Evolutionary conservation across 139 green algal species (phyloP).

Genomic region (Chlamydomonas schloesseri): DNA sequence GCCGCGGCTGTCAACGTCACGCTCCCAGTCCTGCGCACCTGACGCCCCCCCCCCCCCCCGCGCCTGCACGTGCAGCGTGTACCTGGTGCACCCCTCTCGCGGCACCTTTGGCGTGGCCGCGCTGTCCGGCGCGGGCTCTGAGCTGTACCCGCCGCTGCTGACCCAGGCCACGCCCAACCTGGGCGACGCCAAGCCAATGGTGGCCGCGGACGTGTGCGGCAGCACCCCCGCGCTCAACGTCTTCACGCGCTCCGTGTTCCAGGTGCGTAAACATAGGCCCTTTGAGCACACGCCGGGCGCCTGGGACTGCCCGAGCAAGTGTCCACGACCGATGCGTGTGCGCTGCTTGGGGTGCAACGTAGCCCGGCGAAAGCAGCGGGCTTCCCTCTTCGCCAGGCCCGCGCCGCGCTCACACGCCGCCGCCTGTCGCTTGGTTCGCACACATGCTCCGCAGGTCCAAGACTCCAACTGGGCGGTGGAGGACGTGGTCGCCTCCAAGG

Average conservation of each 20-base stretch:
- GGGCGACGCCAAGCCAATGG: background rate
- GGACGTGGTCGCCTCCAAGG: constrained; percentile 6
- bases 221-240: constrained; percentile 11
- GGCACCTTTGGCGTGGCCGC: constrained; percentile 23
- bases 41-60: too few species aligned
- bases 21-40: too few species aligned
- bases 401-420: too few species aligned
- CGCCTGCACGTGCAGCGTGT: constrained; percentile 29
- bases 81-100: constrained; percentile 6
- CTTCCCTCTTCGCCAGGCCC: too few species aligned
- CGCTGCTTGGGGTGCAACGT: too few species aligned
- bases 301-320: too few species aligned
- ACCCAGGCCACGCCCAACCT: background rate
- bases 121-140: constrained; percentile 2
- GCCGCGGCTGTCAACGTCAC: too few species aligned
- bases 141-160: constrained; percentile 22
- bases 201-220: background rate
- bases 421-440: too few species aligned
- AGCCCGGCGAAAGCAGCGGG: too few species aligned
- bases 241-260: constrained; percentile 38
- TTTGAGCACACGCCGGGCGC: too few species aligned
- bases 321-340: too few species aligned
- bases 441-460: constrained; percentile 14
- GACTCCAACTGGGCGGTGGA: constrained; percentile 39
- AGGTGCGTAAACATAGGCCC: too few species aligned